Base-by-base conservation (phyloP, 2,329 filamentous ascomycete species). In the Rhynchosporium agropyri region DNA sequence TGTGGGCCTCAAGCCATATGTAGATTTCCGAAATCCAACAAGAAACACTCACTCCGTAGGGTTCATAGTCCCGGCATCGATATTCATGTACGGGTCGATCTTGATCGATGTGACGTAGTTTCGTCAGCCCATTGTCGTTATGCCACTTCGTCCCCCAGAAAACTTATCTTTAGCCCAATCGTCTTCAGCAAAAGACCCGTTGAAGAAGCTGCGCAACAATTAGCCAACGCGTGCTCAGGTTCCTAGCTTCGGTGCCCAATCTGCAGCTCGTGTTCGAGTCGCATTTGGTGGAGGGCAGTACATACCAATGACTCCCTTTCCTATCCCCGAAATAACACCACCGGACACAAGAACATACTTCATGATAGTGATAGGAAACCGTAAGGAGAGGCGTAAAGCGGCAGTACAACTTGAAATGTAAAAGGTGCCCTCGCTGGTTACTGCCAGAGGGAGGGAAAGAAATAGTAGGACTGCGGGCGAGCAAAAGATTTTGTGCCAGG, bases 311-410 rank as follows among this genome's bases (percentile, higher is more conserved):
- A 89, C 86, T 77, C 89, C 80, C 72, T 87, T 85, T 69, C 83
- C 83, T 72, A 84, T 82, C 65, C 83, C 83, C 69, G 81, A 83
- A 70, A 86, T 85, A 50, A 79, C 77, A 74, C 89, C 89, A 83
- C 89, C 89, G 71, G 88, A 90, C 70, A 92, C 89, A 69, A 92
- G 81, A 77, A 92, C 87, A 82, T 91, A 91, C 80, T 91, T 91
- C 89, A 92, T 92, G 51, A 42, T 54, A 28, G 51, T 36, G 51
- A 42, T 42, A 40, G 4, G n/a, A n/a, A 12, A 33, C 20, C 12
- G 29, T 13, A 26, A 40, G 12, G 50, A 9, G 43, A 20, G 43
- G 20, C n/a, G 10, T 26, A 20, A 20, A 45, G 13, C 15, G 42
- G 2, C 33, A 6, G 33, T 36, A 6, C n/a, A 36, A 13, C 15